Evolutionary conservation across 352 stramenopile genomes (phyloP), one percentile per base, ranked within the genome.

Genomic region (Pythium diclinum): DNA sequence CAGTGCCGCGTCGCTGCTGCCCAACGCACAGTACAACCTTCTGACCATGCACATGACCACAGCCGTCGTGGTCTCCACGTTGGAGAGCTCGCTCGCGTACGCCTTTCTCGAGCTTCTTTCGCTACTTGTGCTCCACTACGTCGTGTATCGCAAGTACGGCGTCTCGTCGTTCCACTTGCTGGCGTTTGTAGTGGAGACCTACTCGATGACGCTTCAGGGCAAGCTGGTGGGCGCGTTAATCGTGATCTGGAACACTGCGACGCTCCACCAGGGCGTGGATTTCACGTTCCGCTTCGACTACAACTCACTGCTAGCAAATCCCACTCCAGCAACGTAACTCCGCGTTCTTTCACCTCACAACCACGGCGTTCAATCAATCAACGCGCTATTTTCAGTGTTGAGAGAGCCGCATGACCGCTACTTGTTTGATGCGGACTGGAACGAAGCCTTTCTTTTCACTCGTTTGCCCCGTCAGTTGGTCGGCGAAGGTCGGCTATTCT

Each of bases 141-240:
- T 69, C 10, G 42, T 82, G 11, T 52, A 67, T 23, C 55, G 38
- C 23, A 74, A 72, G 55, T 70, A 77, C 23, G 63, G 67, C 10
- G 40, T 81, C 33, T 67, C 61, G 7, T 38, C 63, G 10, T 57
- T 70, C 21, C 59, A 68, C 44, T 65, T 73, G 46, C 63, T 84
- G 0, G 59, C 72, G 19, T 81, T 81, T 32, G 63, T 74, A n/a
- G 23, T 84, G 13, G 67, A 78, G 52, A 67, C 59, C 1, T 75
- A 81, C 59, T 72, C 59, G 60, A 33, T 68, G 14, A 64, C 68
- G 6, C 40, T 69, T 1, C 76, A 84, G 63, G 73, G 54, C 44
- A 84, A 79, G 63, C 65, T 79, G 10, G 52, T 84, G 1, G 65
- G 64, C 32, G 32, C 57, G 56, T 70, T 70, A 21, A 65, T 70